phyloP scores from a whole-genome alignment of 768 basidiomycete species.

The Amanita fuliginea region DNA sequence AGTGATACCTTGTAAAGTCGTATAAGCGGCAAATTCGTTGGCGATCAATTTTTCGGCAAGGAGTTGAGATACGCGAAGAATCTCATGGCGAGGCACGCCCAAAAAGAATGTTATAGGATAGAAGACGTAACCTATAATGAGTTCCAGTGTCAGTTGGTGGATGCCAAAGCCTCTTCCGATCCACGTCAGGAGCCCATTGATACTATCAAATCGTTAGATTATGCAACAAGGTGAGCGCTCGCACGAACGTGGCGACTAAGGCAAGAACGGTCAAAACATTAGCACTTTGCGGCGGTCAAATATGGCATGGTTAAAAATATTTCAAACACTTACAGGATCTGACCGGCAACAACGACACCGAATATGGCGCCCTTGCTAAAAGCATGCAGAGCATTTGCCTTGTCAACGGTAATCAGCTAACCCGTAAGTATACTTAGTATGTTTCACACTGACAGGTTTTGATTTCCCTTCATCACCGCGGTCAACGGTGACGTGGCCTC shows the following conservation, averaged over 20 bases:
- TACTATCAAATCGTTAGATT: slow-evolving; percentile 18
- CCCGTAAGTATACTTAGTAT: neutral
- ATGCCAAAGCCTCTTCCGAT: slow-evolving; percentile 81
- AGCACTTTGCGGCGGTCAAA: slow-evolving; percentile 29
- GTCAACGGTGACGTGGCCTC: slow-evolving; percentile 70
- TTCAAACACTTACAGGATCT: slow-evolving; percentile 53
- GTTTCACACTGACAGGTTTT: slow-evolving; percentile 30
- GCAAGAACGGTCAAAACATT: slow-evolving; percentile 82
- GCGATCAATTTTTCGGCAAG: slow-evolving; percentile 83
- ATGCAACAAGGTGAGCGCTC: neutral
- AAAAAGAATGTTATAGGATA: slow-evolving; percentile 80
- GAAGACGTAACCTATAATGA: slow-evolving; percentile 78
- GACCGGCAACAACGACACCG: slow-evolving; percentile 77
- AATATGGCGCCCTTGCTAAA: slow-evolving; percentile 81
- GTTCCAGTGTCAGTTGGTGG: slow-evolving; percentile 69
- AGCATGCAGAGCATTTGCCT: slow-evolving; percentile 79
- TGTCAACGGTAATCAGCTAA: slow-evolving; percentile 2
- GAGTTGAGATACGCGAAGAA: slow-evolving; percentile 68
- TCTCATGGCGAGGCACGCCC: slow-evolving; percentile 74
- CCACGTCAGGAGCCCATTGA: slow-evolving; percentile 85
- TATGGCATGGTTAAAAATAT: neutral
- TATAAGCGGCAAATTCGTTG: slow-evolving; percentile 80
- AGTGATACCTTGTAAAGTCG: slow-evolving; percentile 41
- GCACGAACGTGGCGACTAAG: slow-evolving; percentile 50
- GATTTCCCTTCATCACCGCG: slow-evolving; percentile 54